phyloP scores from a whole-genome alignment of 768 basidiomycete genomes.

The Ephemerocybe angulata region DNA sequence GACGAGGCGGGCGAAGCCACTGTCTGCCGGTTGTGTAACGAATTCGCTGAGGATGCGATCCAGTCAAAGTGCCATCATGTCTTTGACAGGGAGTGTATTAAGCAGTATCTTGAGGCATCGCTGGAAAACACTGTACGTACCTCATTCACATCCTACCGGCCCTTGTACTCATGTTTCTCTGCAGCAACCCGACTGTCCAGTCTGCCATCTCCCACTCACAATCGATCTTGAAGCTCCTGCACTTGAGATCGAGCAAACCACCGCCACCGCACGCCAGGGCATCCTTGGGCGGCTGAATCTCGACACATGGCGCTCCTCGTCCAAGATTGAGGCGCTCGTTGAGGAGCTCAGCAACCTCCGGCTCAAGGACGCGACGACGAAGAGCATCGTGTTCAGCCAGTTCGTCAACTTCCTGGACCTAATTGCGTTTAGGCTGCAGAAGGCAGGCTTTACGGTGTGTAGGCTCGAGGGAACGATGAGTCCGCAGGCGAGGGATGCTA shows the following conservation, averaged over 20 bases:
- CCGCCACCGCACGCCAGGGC: constrained; percentile 66
- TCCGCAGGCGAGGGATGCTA: constrained; percentile 92
- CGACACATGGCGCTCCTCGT: constrained; percentile 89
- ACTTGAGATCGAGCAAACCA: constrained; percentile 71
- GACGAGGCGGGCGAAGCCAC: constrained; percentile 70
- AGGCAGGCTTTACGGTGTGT: constrained; percentile 89
- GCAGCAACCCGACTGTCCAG: constrained; percentile 82
- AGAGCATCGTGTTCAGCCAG: constrained; percentile 96
- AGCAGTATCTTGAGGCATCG: constrained; percentile 79
- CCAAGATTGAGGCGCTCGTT: constrained; percentile 94
- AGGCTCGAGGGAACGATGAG: constrained; percentile 96
- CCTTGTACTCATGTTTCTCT: constrained; percentile 33
- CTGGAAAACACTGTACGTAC: constrained; percentile 58
- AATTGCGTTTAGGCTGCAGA: constrained; percentile 88
- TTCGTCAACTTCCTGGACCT: constrained; percentile 93
- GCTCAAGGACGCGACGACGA: constrained; percentile 82
- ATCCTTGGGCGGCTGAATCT: constrained; percentile 89
- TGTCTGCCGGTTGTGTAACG: constrained; percentile 93
- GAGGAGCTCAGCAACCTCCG: constrained; percentile 90
- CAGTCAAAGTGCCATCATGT: constrained; percentile 90
- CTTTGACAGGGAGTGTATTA: constrained; percentile 95
- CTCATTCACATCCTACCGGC: not conserved
- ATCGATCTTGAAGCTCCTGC: constrained; percentile 96
- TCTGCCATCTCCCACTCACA: constrained; percentile 88
- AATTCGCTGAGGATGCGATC: constrained; percentile 96